Evolutionary conservation across 73 alveolate genomes (phyloP), one percentile per base, ranked within the genome.

Genomic region (Tetrahymena elliotti): DNA sequence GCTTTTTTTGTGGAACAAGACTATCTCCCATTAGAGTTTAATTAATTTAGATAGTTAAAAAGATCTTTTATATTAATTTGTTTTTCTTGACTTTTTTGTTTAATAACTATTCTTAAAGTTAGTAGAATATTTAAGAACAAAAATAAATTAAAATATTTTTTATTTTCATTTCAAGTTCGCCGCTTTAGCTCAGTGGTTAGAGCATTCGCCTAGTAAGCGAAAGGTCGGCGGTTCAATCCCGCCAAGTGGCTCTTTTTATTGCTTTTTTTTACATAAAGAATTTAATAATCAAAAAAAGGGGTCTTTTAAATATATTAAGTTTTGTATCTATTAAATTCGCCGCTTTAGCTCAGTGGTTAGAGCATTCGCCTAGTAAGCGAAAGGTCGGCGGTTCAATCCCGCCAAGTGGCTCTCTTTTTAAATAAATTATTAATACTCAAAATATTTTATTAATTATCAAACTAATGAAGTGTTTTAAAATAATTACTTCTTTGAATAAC

Each of bases 181-280:
- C 88, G 88, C 88, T 68, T 68, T 68, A 68, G 88, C 88, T 68
- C 88, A 68, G 88, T 68, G 88, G 88, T 68, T 68, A 68, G 88
- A 68, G 88, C 88, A 68, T 68, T 68, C 88, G 88, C 88, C 88
- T 68, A 68, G 88, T 68, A 68, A 68, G 88, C 88, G 88, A 68
- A 68, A 68, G 88, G 88, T 68, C 88, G 88, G 88, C 88, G 88
- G 88, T 68, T 68, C 88, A 68, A 68, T 68, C 88, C 88, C 88
- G 88, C 88, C 88, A 68, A 68, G 88, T 68, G 88, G 88, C 88
- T 68, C 88, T 68, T 31, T 68, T 24, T 68, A 18, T 31, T 47
- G n/a, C 16, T 41, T 12, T 41, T 10, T 41, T 41, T 41, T 41
- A 41, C 10, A 12, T 41, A 41, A 41, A 41, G 5, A 12, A 41